Base-by-base conservation (phyloP, 371 early-diverging fungal genomes). In the Encephalitozoon intestinalis region DNA sequence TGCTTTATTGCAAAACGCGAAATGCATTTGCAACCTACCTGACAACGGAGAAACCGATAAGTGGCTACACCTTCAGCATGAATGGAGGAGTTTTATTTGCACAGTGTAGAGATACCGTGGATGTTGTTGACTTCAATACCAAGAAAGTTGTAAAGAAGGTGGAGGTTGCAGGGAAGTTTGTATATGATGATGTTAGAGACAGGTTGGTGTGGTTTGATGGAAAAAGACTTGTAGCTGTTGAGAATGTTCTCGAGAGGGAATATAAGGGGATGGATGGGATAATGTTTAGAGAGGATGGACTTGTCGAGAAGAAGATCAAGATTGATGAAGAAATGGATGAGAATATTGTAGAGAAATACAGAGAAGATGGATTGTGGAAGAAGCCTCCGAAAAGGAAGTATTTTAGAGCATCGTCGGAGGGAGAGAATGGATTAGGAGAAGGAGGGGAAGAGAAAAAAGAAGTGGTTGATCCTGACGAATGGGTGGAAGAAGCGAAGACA, bases 21-120 rank as follows among this genome's bases (percentile, higher is more conserved):
- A 53, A 73, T 52, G 63, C 69, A 9, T 63, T 78, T 52, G 51
- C 39, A 23, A 31, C 40, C 1, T 54, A 39, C 73, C 31, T 78
- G 51, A 39, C 67, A 2, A 25, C 21, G 1, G 53, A 69, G 37
- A 39, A 18, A 9, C 18, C 54, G 2, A 74, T 73, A 41, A 23
- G 44, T 6, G 40, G 58, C 39, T 64, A 66, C 40, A n/a, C 4
- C 39, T 78, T 78, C 34, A 68, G 43, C 39, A 18, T 41, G 31
- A 70, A 67, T 1, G 79, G 79, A 11, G 69, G 70, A 3, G 37
- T 73, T 26, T 23, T 78, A n/a, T 78, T 78, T 75, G 41, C 73
- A 15, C 28, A 25, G 50, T 23, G 28, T 1, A 50, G 63, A 23
- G 53, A 71, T 31, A 58, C 34, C 8, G 65, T 78, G 37, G 0